Evolutionary conservation across 345 rosid species (phyloP).

Genomic region (Eutrema japonicum): DNA sequence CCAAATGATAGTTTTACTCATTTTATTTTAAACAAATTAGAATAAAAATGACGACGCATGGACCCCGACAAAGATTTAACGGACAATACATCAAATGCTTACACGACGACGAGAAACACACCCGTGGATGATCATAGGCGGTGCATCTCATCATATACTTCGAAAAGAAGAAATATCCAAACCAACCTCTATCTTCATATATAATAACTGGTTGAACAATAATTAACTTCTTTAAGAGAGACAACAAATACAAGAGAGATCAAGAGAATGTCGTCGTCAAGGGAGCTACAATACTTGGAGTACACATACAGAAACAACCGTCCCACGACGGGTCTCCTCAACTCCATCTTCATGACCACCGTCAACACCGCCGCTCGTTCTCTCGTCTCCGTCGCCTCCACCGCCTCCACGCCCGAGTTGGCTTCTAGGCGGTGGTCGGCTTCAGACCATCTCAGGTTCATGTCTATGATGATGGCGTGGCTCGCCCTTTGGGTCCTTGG

Average conservation of each 20-base stretch:
- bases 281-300: conserved; percentile 47
- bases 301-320: conserved; percentile 47
- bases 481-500: conserved; percentile 63
- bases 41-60: conserved; percentile 12
- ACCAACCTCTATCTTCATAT: conserved; percentile 34
- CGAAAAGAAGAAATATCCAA: conserved; percentile 40
- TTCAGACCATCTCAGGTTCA: conserved; percentile 69
- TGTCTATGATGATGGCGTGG: conserved; percentile 74
- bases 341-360: conserved; percentile 66
- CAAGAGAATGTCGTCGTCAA: conserved; percentile 40
- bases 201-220: not conserved
- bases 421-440: conserved; percentile 57
- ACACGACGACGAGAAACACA: conserved; percentile 39
- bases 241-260: not conserved
- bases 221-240: not conserved
- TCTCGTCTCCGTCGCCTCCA: conserved; percentile 62
- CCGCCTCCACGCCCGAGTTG: conserved; percentile 45
- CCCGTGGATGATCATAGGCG: conserved; percentile 41
- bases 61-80: conserved; percentile 25
- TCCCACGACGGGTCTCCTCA: conserved; percentile 53
- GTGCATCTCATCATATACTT: conserved; percentile 44
- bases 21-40: not conserved
- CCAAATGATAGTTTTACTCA: not conserved
- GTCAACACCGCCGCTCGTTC: conserved; percentile 64
- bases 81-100: conserved; percentile 33